Base-by-base conservation (phyloP, 176 grass and related monocot species). In the Poa pratensis region DNA sequence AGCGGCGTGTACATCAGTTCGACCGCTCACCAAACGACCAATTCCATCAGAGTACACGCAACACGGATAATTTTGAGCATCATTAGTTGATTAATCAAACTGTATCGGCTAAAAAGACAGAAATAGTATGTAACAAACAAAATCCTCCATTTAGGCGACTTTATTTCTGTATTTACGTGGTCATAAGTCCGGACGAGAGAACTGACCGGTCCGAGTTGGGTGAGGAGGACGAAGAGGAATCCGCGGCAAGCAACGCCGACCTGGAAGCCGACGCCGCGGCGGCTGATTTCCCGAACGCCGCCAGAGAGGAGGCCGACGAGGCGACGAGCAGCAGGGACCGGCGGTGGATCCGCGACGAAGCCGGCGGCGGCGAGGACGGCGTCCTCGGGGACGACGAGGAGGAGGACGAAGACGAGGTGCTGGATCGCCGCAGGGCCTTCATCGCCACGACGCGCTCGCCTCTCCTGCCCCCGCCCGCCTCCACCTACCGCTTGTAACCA, bases 361-460 rank as follows among this genome's bases (percentile, higher is more conserved):
- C 63, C 12, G 79, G 80, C 27, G 87, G 83, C 43, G 90, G 88
- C 7, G 90, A 91, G 1, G 88, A 72, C 32, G 83, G 65, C 35
- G 46, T 74, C 86, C 84, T 86, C 46, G 88, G 87, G 7, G 91
- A 77, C 59, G 91, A 54, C 18, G 94, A 70, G 46, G 90, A 77
- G 18, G 91, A 61, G 7, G 90, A 83, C 10, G 88, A 79, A 17
- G 84, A 62, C 24, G 93, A 90, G 54, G 89, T 92, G 82, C 73
- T 93, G 60, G 85, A 89, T 95, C 93, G 89, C 82, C 93, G 88
- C 77, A 92, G 70, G 26, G 89, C 91, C 89, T 93, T 98, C 95
- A 98, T 95, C 70, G 35, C 67, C 19, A 3, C 50, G 9, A 3
- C 50, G 9, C 54, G 52, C 27, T 32, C 82, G 34, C 51, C 28